Evolutionary conservation across 108 stramenopile species (phyloP), one percentile per base, ranked within the genome.

Genomic region (Cyclotella cryptica): DNA sequence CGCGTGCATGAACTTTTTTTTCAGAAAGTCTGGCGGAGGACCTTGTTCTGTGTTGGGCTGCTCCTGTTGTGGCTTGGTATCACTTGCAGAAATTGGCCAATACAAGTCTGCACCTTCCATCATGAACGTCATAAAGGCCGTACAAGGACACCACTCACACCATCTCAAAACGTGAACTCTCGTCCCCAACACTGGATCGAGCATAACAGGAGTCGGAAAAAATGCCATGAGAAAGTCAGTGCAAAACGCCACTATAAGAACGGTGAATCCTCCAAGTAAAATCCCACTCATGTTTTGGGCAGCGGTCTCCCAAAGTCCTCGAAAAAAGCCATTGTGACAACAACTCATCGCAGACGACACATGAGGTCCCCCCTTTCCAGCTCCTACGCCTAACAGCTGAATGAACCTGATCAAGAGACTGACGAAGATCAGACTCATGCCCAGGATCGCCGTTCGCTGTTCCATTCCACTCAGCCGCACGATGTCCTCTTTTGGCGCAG

Each of bases 111-210:
- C 59, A 22, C 65, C 84, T 43, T 84, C 84, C 72, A 71, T 88
- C 65, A 91, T 64, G 62, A 86, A 86, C 1, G 88, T 87, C 90
- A 91, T 91, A 59, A 79, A 72, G 54, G 84, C 82, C 0, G 87
- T 79, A 21, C 74, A 74, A 18, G 85, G 85, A 29, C 65, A 72
- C 90, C 90, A 91, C 63, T 89, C 88, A 60, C 72, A 84, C 88
- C 88, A 91, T 29, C 90, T 87, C 11, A 89, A 72, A 6, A 91
- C 69, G 60, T 88, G 83, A 47, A 80, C 78, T 22, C 80, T 77
- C 19, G 77, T 71, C 11, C 90, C 90, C 39, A 83, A 74, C 22
- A 89, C 79, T 21, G 84, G 85, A 70, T 91, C 90, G 19, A 85
- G 54, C 42, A 88, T 11, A 21, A 89, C 85, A n/a, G 90, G 90